Base-by-base conservation (phyloP, 2,329 filamentous ascomycete genomes). In the Purpureocillium takamizusanense region DNA sequence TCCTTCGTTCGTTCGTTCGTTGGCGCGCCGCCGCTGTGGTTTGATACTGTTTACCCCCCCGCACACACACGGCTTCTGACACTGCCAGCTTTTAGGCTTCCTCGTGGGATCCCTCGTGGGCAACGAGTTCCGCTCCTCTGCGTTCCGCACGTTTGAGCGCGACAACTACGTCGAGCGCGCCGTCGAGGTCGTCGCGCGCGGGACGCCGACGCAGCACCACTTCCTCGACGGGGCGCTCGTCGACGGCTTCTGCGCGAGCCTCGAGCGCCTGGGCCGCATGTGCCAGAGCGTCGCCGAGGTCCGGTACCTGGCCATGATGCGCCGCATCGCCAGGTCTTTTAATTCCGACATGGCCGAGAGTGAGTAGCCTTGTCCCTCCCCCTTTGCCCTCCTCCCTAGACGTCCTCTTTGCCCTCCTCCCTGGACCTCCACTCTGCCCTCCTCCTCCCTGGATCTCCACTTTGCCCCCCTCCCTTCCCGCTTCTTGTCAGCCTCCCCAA, bases 271-370 rank as follows among this genome's bases (percentile, higher is more conserved):
- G 9, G 52, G 42, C 1, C 51, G 56, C 1, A 41, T 61, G 14
- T 62, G 58, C 33, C 47, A 41, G 15, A 61, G 51, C 31, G 45
- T 54, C 5, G 31, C 52, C 1, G 60, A 64, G 40, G 23, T 59
- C 1, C 42, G 43, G 27, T 58, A 57, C 25, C 18, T 65, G 2
- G 51, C 49, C 10, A 47, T 51, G 1, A 53, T 60, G 37, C 52
- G 62, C 40, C 50, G 41, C 11, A 51, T 58, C 8, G 48, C 54
- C 2, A 52, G 38, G 11, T 16, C 52, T 11, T 51, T 53, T 5
- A 42, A 39, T 21, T 45, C 46, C 0, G 51, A 57, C 8, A 47
- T 53, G 4, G 36, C 50, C 3, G 47, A 57, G 37, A 55, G 61
- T 62, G 7, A 17, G 36, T 25, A n/a, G n/a, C n/a, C n/a, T n/a